Evolutionary conservation across 2,329 filamentous ascomycete species (phyloP).

Genomic region (Claviceps africana): DNA sequence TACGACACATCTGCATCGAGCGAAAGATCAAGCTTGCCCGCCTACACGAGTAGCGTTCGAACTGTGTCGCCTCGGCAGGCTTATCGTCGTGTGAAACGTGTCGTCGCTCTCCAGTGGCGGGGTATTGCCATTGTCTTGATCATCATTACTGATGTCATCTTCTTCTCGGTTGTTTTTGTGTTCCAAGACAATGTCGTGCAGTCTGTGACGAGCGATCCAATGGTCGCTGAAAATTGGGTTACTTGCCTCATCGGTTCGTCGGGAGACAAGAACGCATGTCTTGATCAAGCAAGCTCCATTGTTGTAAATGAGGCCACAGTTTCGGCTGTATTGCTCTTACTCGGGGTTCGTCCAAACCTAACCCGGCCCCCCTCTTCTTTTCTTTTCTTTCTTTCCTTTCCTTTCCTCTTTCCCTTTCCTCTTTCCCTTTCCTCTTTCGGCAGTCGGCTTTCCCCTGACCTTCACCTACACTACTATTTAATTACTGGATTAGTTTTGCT

Average conservation of each 20-base stretch:
- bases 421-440: background rate
- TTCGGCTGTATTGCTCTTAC: slow-evolving; percentile 65
- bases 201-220: slow-evolving; percentile 38
- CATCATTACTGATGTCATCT: slow-evolving; percentile 81
- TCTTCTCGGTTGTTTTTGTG: slow-evolving; percentile 85
- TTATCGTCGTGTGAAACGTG: slow-evolving; percentile 71
- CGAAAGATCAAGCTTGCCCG: slow-evolving; percentile 55
- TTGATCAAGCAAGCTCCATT: slow-evolving; percentile 42
- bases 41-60: slow-evolving; percentile 58
- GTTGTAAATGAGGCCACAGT: slow-evolving; percentile 66
- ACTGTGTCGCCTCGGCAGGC: slow-evolving; percentile 74
- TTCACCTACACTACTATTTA: background rate
- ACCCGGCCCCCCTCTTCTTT: background rate
- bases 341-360: slow-evolving; percentile 40
- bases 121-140: slow-evolving; percentile 81
- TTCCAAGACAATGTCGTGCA: slow-evolving; percentile 64
- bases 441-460: background rate
- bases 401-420: background rate
- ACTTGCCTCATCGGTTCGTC: slow-evolving; percentile 47
- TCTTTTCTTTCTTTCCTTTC: background rate
- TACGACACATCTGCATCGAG: slow-evolving; percentile 58
- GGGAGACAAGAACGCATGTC: slow-evolving; percentile 51
- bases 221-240: slow-evolving; percentile 51
- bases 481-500: slow-evolving; percentile 11
- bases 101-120: slow-evolving; percentile 86